phyloP scores from a whole-genome alignment of 2,329 filamentous ascomycete species.

The Teratosphaeriaceae sp. region DNA sequence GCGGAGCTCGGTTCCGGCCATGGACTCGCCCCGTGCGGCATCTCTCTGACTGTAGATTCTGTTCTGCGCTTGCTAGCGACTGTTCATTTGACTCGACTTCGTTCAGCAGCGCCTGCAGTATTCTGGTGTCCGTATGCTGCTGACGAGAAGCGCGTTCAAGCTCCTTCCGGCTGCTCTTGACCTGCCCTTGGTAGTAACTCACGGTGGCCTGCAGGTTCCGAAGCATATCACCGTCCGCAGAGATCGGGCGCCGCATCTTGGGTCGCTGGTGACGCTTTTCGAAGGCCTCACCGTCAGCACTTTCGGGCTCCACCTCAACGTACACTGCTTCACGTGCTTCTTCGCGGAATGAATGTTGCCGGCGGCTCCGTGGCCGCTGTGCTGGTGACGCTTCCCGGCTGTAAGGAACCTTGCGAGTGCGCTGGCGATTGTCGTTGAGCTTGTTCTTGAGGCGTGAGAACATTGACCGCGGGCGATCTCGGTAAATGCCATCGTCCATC shows the following conservation, averaged over 20 bases:
- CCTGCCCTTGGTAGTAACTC: conserved; percentile 14
- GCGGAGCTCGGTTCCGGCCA: not conserved
- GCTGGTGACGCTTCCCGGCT: conserved; percentile 8
- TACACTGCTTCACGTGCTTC: not conserved
- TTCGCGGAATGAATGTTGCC: conserved; percentile 9
- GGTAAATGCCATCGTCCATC: not conserved
- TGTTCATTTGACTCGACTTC: conserved; percentile 12
- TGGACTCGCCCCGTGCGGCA: not conserved
- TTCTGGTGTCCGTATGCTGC: conserved; percentile 13
- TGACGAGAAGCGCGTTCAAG: conserved; percentile 22
- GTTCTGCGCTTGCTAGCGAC: not conserved
- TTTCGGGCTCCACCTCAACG: too few species aligned
- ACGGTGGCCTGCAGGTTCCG: conserved; percentile 18
- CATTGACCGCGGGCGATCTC: conserved; percentile 14
- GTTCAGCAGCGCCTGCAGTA: conserved; percentile 20
- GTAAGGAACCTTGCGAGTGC: not conserved
- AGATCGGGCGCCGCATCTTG: conserved; percentile 6
- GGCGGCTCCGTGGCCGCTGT: conserved; percentile 5
- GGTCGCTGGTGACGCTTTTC: conserved; percentile 9
- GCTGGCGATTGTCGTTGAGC: conserved; percentile 14
- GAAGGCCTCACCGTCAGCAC: conserved; percentile 16
- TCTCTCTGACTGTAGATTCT: not conserved
- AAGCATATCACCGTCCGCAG: conserved; percentile 11
- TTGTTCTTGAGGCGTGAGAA: conserved; percentile 18
- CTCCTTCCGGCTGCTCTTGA: conserved; percentile 18